phyloP scores from a whole-genome alignment of 768 basidiomycete genomes.

The Psilocybe tampanensis region DNA sequence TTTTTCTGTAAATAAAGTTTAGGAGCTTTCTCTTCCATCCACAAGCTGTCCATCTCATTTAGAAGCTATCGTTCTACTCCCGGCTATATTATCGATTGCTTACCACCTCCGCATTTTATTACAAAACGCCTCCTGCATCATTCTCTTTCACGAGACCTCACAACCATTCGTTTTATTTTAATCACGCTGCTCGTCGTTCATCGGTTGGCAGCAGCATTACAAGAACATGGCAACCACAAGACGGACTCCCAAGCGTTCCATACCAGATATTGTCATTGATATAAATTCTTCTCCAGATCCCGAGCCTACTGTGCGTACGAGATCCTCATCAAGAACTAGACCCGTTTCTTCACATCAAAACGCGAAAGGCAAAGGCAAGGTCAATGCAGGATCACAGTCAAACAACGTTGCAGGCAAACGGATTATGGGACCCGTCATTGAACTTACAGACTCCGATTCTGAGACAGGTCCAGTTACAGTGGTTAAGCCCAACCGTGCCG shows the following conservation, averaged over 20 bases:
- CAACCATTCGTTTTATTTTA: background rate
- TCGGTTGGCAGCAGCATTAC: background rate
- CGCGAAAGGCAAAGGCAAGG: background rate
- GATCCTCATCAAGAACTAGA: background rate
- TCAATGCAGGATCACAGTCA: constrained; percentile 12
- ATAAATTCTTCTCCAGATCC: constrained; percentile 18
- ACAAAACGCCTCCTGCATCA: background rate
- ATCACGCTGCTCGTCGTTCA: background rate
- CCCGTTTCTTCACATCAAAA: background rate
- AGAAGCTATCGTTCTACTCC: background rate
- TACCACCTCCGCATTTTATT: background rate
- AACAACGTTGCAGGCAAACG: background rate
- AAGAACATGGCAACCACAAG: background rate
- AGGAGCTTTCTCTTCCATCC: background rate
- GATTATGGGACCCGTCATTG: constrained; percentile 38
- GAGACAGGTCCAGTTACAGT: constrained; percentile 27
- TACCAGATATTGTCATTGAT: constrained; percentile 9
- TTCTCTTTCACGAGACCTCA: background rate
- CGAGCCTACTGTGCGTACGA: background rate
- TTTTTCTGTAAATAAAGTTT: no score
- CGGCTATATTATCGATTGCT: background rate
- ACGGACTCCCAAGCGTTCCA: background rate
- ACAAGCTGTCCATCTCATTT: background rate
- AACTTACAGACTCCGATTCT: constrained; percentile 53
- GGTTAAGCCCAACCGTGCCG: background rate